Percentiles rank a stretch among this genome's conserved stretches.
Conservation (phyloP, 371 early-diverging fungal species). For the Mortierella sp. region DNA sequence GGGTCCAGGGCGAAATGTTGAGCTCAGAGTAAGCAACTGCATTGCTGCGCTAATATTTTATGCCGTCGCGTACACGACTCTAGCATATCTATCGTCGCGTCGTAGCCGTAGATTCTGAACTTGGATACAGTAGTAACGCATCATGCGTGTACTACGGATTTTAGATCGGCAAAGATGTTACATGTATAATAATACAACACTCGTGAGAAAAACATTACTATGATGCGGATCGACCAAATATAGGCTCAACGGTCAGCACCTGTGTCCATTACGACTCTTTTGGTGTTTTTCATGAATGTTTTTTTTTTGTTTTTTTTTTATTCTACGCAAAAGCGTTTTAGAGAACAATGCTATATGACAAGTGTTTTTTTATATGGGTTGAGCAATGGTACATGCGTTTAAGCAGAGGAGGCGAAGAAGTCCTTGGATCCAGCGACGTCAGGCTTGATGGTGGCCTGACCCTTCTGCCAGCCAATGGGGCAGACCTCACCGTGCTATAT, state of each 20-base stretch:
- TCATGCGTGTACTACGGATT: too few species aligned
- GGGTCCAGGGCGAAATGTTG: too few species aligned
- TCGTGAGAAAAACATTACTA: not conserved
- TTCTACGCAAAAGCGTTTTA: not conserved
- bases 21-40: too few species aligned
- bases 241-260: not conserved
- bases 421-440: conserved; percentile 80
- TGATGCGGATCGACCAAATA: conserved; percentile 1
- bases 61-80: too few species aligned
- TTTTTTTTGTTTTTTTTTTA: not conserved
- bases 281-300: not conserved
- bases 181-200: too few species aligned
- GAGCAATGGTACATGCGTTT: conserved; percentile 12
- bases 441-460: conserved; percentile 75
- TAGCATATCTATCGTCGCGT: too few species aligned
- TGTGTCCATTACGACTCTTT: not conserved
- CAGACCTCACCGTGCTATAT: conserved; percentile 81
- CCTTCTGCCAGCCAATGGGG: conserved; percentile 92
- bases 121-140: too few species aligned
- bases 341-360: conserved; percentile 11
- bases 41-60: too few species aligned
- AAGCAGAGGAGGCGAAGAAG: conserved; percentile 54
- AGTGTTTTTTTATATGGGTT: not conserved
- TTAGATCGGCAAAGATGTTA: too few species aligned
- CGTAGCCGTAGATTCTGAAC: too few species aligned